These are phyloP conservation scores for Sisymbrium irio DNA, from an alignment of 345 rosid species.

Conservation along the genomic window DNA sequence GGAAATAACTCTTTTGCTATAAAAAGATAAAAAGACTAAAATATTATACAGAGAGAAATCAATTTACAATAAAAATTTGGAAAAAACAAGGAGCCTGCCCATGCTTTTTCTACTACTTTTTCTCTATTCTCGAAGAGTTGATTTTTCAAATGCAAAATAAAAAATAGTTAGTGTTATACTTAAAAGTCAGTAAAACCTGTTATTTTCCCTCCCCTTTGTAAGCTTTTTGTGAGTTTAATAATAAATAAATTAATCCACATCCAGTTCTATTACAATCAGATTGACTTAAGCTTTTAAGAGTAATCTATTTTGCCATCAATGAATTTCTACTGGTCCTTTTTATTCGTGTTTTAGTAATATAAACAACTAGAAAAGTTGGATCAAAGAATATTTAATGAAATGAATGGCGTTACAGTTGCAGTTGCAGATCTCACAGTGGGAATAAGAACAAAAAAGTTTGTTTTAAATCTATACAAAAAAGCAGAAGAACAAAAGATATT, in stretches of 20 bases:
- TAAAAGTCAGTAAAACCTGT: not conserved
- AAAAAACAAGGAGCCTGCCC: slow-evolving; percentile 28
- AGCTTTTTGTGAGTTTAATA: not conserved
- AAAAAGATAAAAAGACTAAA: not conserved
- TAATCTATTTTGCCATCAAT: not conserved
- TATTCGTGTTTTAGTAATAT: not conserved
- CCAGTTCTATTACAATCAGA: not conserved
- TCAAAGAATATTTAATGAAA: slow-evolving; percentile 6
- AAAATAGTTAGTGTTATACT: not conserved
- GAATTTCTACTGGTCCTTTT: not conserved
- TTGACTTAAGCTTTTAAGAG: not conserved
- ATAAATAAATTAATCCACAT: not conserved
- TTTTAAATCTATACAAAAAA: slow-evolving; percentile 2
- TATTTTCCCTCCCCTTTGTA: not conserved
- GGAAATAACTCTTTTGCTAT: not conserved
- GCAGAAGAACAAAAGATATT: slow-evolving; percentile 4
- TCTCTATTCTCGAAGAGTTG: slow-evolving; percentile 14
- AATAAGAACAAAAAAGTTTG: slow-evolving; percentile 32
- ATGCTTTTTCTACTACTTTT: slow-evolving; percentile 26
- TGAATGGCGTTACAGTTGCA: slow-evolving; percentile 28
- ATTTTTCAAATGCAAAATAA: slow-evolving; percentile 17
- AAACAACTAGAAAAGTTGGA: slow-evolving; percentile 15
- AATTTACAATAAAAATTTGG: not conserved
- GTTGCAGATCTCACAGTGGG: slow-evolving; percentile 33
- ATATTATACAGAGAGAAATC: not conserved